These are phyloP conservation scores for Amphichorda felina DNA, from an alignment of 2,329 filamentous ascomycete species.

Conservation along the genomic window DNA sequence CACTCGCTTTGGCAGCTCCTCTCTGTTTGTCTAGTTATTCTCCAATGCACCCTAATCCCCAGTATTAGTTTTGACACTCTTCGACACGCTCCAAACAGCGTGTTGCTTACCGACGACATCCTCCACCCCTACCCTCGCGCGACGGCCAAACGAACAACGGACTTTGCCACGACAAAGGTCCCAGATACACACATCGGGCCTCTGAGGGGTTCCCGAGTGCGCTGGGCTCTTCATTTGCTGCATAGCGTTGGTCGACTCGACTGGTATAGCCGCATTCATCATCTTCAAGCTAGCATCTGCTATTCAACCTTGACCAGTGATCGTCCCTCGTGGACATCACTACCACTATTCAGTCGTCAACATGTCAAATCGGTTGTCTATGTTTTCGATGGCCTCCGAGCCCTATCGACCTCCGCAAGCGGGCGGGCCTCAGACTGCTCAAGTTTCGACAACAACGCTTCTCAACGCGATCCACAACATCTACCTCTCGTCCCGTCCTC, in stretches of 20 bases:
- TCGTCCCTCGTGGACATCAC: conserved; percentile 26
- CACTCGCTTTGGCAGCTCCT: conserved; percentile 47
- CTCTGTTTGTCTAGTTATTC: conserved; percentile 17
- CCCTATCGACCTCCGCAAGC: conserved; percentile 44
- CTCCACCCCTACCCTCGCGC: too few relatives aligned
- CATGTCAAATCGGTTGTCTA: conserved; percentile 56
- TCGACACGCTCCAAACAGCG: too few relatives aligned
- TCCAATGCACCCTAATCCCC: neutral
- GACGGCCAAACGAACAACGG: too few relatives aligned
- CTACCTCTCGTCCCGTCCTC: conserved; percentile 73
- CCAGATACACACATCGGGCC: too few relatives aligned
- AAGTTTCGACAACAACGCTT: conserved; percentile 85
- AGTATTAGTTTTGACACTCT: neutral
- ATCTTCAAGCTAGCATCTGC: too few relatives aligned
- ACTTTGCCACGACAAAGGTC: too few relatives aligned
- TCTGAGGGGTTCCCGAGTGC: too few relatives aligned
- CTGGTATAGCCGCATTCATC: too few relatives aligned
- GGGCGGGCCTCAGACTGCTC: conserved; percentile 56
- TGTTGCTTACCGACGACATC: too few relatives aligned
- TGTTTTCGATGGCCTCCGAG: conserved; percentile 57
- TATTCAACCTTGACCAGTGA: conserved; percentile 13
- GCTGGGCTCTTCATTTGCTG: too few relatives aligned
- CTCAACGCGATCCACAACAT: conserved; percentile 86
- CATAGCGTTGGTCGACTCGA: too few relatives aligned
- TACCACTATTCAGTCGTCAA: conserved; percentile 7